Percentiles rank a stretch among this genome's conserved stretches.
phyloP scores from a whole-genome alignment of 768 basidiomycete species.

The Rhizopogon salebrosus region DNA sequence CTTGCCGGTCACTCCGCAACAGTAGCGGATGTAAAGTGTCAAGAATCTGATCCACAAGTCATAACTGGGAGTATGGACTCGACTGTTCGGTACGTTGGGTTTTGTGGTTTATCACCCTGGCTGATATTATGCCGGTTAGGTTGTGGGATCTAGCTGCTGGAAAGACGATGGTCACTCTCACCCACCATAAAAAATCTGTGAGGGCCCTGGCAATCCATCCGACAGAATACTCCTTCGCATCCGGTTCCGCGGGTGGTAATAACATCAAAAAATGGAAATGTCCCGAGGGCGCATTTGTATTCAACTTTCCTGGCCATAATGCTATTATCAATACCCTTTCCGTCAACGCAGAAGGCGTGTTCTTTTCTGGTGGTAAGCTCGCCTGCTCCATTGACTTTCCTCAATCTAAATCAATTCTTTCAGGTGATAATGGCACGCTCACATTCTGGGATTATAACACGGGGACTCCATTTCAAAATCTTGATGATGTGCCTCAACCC shows the following conservation, averaged over 20 bases:
- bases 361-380: slow-evolving; percentile 88
- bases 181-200: slow-evolving; percentile 99
- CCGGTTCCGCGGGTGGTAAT: slow-evolving; percentile 95
- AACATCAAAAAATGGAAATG: slow-evolving; percentile 99
- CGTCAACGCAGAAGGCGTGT: slow-evolving; percentile 92
- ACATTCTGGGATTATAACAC: slow-evolving; percentile 95
- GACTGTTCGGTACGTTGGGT: slow-evolving; percentile 67
- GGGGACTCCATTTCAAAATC: slow-evolving; percentile 89
- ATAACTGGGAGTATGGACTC: slow-evolving; percentile 99
- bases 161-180: slow-evolving; percentile 92
- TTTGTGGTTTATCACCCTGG: neutral
- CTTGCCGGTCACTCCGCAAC: slow-evolving; percentile 93
- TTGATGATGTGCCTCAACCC: slow-evolving; percentile 92
- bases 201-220: slow-evolving; percentile 93
- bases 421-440: slow-evolving; percentile 88
- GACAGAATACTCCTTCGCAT: slow-evolving; percentile 94
- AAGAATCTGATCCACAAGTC: slow-evolving; percentile 96
- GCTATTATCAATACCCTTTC: slow-evolving; percentile 95
- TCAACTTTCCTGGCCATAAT: slow-evolving; percentile 95
- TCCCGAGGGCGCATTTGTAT: slow-evolving; percentile 92
- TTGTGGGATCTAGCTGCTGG: slow-evolving; percentile 98
- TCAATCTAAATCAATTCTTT: neutral
- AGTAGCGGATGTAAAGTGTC: slow-evolving; percentile 92
- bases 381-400: neutral
- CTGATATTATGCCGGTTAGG: slow-evolving; percentile 31